These are phyloP conservation scores for Claviceps pazoutovae DNA, from an alignment of 2,329 filamentous ascomycete species.

Conservation along the genomic window DNA sequence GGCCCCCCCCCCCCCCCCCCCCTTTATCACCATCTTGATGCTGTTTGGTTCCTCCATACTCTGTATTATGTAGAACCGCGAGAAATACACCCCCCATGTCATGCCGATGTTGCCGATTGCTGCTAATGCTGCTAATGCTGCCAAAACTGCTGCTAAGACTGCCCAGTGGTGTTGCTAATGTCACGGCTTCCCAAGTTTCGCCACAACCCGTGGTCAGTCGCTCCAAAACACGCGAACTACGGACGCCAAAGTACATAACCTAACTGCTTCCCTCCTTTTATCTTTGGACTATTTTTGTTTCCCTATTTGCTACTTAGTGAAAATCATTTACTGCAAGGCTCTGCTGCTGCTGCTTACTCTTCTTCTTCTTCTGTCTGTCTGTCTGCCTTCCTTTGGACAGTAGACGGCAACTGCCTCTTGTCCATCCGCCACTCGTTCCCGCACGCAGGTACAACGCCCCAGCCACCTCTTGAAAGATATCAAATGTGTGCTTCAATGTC, in stretches of 20 bases:
- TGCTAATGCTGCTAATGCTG: neutral
- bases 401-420: neutral
- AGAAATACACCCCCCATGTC: slow-evolving; percentile 1
- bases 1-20: neutral
- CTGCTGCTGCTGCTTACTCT: neutral
- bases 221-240: slow-evolving; percentile 1
- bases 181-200: neutral
- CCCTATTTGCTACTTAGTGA: neutral
- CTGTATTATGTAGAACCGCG: neutral
- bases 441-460: neutral
- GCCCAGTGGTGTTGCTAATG: neutral
- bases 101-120: neutral
- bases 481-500: neutral
- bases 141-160: neutral
- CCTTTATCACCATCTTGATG: neutral
- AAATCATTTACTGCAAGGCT: slow-evolving; percentile 1
- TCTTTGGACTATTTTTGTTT: too few relatives aligned
- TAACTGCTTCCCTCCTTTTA: slow-evolving; percentile 2
- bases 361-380: neutral
- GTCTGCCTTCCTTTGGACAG: neutral
- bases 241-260: slow-evolving; percentile 4
- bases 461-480: neutral
- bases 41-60: neutral
- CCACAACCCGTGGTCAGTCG: slow-evolving; percentile 1
- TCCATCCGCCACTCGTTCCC: neutral